Evolutionary conservation across 2,329 filamentous ascomycete genomes (phyloP).

Genomic region (Endothia cerciana): DNA sequence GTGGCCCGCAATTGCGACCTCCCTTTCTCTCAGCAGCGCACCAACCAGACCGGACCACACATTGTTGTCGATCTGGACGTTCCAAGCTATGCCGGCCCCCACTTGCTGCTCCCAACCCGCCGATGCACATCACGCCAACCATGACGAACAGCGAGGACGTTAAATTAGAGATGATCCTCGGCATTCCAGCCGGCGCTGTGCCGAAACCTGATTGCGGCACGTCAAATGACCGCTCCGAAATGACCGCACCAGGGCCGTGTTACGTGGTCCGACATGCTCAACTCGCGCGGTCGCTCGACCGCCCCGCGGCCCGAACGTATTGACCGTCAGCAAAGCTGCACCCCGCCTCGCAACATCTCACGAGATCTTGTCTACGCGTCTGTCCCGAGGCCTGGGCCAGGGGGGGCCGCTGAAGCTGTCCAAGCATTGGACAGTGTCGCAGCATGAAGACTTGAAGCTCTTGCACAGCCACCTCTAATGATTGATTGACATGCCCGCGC

Average conservation of each 20-base stretch:
- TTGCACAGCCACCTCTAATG: not conserved
- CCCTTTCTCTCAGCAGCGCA: not conserved
- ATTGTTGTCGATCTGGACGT: slow-evolving; percentile 1
- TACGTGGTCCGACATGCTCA: not conserved
- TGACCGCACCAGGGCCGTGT: not conserved
- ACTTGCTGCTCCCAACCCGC: not conserved
- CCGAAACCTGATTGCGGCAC: not conserved
- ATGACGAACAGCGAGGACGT: not conserved
- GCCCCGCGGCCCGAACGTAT: not conserved
- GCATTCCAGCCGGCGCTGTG: not conserved
- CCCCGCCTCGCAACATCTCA: not conserved
- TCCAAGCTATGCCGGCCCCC: not conserved
- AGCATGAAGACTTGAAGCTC: not conserved
- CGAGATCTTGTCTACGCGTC: slow-evolving; percentile 10
- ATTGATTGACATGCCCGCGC: not conserved
- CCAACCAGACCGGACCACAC: not conserved
- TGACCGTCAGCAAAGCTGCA: not conserved
- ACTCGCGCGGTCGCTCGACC: not conserved
- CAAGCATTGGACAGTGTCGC: not conserved
- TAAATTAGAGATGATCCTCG: not conserved
- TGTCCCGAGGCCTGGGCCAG: slow-evolving; percentile 1
- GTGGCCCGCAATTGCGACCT: slow-evolving; percentile 5
- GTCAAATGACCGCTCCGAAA: not conserved
- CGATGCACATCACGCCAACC: not conserved
- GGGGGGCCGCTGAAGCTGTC: not conserved